A percentile compares a stretch with the other conserved stretches of the same genome.
These are phyloP conservation scores for Chlorella sp. DNA, from an alignment of 139 green algal genomes.

Conservation along the genomic window DNA sequence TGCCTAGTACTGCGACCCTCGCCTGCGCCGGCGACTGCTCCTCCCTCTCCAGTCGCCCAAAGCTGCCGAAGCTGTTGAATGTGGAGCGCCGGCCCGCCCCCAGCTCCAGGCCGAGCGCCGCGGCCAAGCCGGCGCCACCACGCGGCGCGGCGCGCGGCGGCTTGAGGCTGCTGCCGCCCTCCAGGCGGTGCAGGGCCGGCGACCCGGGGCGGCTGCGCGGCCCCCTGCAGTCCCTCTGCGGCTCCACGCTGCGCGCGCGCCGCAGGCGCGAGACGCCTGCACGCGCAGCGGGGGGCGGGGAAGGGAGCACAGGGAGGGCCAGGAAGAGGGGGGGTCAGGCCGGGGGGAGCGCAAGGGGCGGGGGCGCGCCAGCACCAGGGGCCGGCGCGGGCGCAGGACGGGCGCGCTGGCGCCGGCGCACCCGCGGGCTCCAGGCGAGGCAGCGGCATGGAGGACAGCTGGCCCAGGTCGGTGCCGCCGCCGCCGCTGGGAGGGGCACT, in stretches of 20 bases:
- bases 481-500: neutral
- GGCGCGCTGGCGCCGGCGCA: neutral
- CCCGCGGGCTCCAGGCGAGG: too few relatives aligned
- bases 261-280: too few relatives aligned
- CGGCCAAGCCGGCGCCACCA: neutral
- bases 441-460: too few relatives aligned
- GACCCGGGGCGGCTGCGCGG: slow-evolving; percentile 1
- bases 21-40: too few relatives aligned
- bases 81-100: slow-evolving; percentile 12
- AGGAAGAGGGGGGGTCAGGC: too few relatives aligned
- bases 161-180: neutral
- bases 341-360: too few relatives aligned
- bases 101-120: neutral
- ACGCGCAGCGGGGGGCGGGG: too few relatives aligned
- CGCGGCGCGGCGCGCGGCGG: neutral
- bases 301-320: too few relatives aligned
- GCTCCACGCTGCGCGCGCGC: neutral
- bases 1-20: too few relatives aligned
- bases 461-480: neutral
- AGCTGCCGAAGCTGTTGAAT: too few relatives aligned
- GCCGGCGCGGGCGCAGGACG: neutral
- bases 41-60: too few relatives aligned
- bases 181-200: neutral
- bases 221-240: neutral
- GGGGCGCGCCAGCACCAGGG: neutral